These are phyloP conservation scores for Colletotrichum kahawae DNA, from an alignment of 2,329 filamentous ascomycete species.

Conservation along the genomic window DNA sequence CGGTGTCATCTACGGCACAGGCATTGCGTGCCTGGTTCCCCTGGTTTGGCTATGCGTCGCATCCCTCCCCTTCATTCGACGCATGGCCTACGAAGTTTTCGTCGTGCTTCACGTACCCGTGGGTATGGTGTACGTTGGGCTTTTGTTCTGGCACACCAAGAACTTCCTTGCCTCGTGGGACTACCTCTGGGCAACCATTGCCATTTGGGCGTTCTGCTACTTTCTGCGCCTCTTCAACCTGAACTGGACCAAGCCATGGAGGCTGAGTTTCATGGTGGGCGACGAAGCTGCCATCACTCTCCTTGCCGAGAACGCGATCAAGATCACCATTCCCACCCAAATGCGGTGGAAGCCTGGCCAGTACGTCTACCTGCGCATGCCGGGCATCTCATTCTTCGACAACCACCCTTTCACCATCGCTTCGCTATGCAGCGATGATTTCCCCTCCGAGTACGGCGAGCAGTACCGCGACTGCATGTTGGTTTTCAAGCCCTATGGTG, in stretches of 20 bases:
- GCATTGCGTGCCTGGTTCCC: constrained; percentile 81
- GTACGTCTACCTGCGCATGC: constrained; percentile 94
- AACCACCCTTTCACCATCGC: constrained; percentile 97
- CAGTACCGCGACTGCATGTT: constrained; percentile 87
- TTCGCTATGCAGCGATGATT: constrained; percentile 90
- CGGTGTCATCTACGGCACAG: constrained; percentile 83
- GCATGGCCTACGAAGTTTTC: constrained; percentile 85
- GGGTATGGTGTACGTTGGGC: constrained; percentile 77
- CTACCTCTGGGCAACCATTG: constrained; percentile 83
- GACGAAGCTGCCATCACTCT: constrained; percentile 91
- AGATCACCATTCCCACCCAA: constrained; percentile 91
- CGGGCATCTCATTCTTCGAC: constrained; percentile 86
- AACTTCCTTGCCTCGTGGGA: constrained; percentile 91
- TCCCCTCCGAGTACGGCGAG: constrained; percentile 89
- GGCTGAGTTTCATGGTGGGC: constrained; percentile 81
- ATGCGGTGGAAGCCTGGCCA: constrained; percentile 93
- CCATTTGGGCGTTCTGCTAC: constrained; percentile 80
- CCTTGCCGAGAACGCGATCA: constrained; percentile 92
- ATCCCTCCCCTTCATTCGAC: constrained; percentile 79
- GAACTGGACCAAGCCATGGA: constrained; percentile 86
- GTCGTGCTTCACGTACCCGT: constrained; percentile 82
- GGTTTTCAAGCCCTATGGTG: constrained; percentile 89
- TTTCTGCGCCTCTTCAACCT: constrained; percentile 79
- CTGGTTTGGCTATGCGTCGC: constrained; percentile 83
- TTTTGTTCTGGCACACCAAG: constrained; percentile 95